Percentiles rank a stretch among this genome's conserved stretches.
Evolutionary conservation across 768 basidiomycete genomes (phyloP).

Genomic region (Udeniomyces megalosporus): DNA sequence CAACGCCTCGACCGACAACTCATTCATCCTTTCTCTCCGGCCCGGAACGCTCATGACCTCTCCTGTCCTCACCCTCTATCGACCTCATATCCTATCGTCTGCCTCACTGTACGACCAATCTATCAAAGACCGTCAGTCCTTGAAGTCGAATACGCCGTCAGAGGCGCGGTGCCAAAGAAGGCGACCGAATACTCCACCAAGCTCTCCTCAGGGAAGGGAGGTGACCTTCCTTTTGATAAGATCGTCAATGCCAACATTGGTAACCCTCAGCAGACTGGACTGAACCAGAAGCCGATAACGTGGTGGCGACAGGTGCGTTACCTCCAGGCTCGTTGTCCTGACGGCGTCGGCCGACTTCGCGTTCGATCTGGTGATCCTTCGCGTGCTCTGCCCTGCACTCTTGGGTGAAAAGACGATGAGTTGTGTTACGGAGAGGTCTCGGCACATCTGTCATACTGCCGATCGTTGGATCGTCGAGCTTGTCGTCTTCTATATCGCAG

Average conservation of each 20-base stretch:
- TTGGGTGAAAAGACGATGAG: background rate
- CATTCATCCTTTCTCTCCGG: background rate
- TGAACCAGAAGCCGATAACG: slow-evolving; percentile 84
- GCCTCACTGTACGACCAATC: background rate
- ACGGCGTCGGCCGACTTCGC: too few species aligned
- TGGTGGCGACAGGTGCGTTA: slow-evolving; percentile 89
- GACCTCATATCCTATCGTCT: background rate
- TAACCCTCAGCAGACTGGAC: slow-evolving; percentile 88
- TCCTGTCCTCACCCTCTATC: background rate
- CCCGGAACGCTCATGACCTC: too few species aligned
- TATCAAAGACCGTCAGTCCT: slow-evolving; percentile 53
- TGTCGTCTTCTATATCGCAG: background rate
- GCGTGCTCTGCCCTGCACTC: background rate
- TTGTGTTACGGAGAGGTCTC: too few species aligned
- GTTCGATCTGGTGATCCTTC: too few species aligned
- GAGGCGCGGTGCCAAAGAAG: slow-evolving; percentile 89
- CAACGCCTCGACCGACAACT: too few species aligned
- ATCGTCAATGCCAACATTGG: slow-evolving; percentile 94
- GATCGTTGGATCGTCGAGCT: too few species aligned
- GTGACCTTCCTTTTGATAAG: slow-evolving; percentile 57
- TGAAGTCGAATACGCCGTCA: slow-evolving; percentile 89
- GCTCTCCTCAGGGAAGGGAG: slow-evolving; percentile 38
- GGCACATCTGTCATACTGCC: too few species aligned
- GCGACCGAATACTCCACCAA: slow-evolving; percentile 64
- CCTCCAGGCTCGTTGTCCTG: too few species aligned